A percentile compares a stretch with the other conserved stretches of the same genome.
Conservation (phyloP, 2,329 filamentous ascomycete genomes). For the Nemania abortiva region DNA sequence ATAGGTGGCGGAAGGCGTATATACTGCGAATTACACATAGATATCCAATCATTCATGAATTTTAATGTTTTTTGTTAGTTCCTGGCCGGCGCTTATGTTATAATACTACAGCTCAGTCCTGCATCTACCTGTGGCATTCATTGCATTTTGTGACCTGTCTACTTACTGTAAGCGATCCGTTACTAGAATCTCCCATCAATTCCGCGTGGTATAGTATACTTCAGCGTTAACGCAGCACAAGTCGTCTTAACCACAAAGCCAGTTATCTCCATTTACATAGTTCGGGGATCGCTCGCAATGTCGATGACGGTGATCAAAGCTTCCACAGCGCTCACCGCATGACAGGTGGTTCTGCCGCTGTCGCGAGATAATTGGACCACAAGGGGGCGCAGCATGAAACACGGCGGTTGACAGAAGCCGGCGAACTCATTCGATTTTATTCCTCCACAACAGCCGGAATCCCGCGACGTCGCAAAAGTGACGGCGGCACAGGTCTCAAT, state of each 20-base stretch:
- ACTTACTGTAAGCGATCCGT: too few species aligned
- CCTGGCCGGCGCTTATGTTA: too few species aligned
- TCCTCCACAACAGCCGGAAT: slow-evolving; percentile 17
- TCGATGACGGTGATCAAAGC: not conserved
- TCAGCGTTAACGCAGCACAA: not conserved
- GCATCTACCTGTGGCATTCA: too few species aligned
- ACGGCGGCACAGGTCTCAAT: slow-evolving; percentile 18
- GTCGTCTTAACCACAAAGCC: too few species aligned
- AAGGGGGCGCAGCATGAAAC: slow-evolving; percentile 18
- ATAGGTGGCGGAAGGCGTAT: not conserved
- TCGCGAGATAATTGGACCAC: not conserved
- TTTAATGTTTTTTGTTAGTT: too few species aligned
- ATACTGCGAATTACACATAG: too few species aligned
- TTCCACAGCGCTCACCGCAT: not conserved
- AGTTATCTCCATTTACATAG: not conserved
- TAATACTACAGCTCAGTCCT: too few species aligned
- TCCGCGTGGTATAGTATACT: too few species aligned
- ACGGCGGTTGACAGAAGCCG: slow-evolving; percentile 14
- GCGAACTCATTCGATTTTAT: not conserved
- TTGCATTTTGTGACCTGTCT: too few species aligned
- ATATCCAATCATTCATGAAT: too few species aligned
- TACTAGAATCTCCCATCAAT: too few species aligned
- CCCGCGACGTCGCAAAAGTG: slow-evolving; percentile 29
- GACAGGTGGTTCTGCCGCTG: not conserved
- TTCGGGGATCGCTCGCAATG: too few species aligned